Conservation (phyloP, 1,284 basidiomycete species). For the Rhodotorula sp. region DNA sequence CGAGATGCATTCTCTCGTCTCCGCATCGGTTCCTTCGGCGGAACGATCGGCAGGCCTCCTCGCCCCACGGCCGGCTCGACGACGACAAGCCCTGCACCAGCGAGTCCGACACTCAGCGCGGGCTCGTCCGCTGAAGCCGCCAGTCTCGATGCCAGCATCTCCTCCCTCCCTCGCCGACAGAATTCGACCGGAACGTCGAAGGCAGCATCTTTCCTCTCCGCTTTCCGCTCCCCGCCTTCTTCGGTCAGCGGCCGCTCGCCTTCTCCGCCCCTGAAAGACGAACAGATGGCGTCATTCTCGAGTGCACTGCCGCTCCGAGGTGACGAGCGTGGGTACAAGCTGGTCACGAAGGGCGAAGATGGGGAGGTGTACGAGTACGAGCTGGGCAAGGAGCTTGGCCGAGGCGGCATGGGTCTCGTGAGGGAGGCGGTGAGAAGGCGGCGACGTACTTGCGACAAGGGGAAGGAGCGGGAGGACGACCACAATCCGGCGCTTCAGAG, state of each 20-base stretch:
- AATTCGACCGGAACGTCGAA: constrained; percentile 55
- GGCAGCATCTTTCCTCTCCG: constrained; percentile 72
- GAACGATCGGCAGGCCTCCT: background rate
- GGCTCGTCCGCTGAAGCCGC: background rate
- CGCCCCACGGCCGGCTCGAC: background rate
- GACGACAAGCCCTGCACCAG: background rate
- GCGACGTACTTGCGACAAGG: background rate
- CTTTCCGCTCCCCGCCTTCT: constrained; percentile 57
- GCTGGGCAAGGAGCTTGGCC: constrained; percentile 73
- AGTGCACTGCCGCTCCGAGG: constrained; percentile 30
- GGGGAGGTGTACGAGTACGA: constrained; percentile 57
- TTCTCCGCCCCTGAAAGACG: background rate
- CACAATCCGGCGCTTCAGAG: background rate
- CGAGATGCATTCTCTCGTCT: constrained; percentile 23
- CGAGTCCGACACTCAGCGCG: background rate
- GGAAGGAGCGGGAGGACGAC: background rate
- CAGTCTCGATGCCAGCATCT: background rate
- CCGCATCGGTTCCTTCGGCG: constrained; percentile 19
- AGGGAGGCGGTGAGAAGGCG: constrained; percentile 62
- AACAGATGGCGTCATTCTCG: background rate
- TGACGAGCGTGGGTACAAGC: constrained; percentile 38
- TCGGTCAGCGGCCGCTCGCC: constrained; percentile 4
- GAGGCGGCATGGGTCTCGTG: constrained; percentile 84
- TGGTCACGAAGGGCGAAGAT: constrained; percentile 9
- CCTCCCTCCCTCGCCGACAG: background rate